Base-by-base conservation (phyloP, 208 protist genomes). In the Wallacemonas sp. region DNA sequence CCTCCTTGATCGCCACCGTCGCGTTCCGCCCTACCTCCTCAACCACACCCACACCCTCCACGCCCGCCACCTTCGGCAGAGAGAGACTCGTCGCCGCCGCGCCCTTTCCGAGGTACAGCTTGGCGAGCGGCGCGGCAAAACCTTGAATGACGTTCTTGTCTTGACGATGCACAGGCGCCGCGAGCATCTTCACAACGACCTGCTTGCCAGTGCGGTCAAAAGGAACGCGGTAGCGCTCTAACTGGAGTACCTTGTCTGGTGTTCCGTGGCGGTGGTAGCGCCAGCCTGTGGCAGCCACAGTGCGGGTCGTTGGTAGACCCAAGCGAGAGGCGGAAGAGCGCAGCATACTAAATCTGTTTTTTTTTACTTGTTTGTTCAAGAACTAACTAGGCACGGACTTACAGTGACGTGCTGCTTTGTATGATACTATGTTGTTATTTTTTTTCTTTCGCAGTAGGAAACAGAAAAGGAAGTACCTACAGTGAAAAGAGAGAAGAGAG, bases 81-180 rank as follows among this genome's bases (percentile, higher is more conserved):
- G 15, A 26, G 12, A 58, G 26, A 31, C 51, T 58, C 0, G 30
- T 58, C 8, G 51, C 9, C 28, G 51, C 51, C 9, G 24, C 26
- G 24, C n/a, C n/a, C 17, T n/a, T 66, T 9, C 27, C 47, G 2
- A 83, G 54, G 76, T 6, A 77, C 14, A 36, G 27, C 38, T 76
- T 64, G 15, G 60, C 68, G 2, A 82, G 26, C 1, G 78, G 79
- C 0, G 77, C 84, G 54, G 91, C 93, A 30, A 86, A 75, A 5
- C 98, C 98, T 49, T 98, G 80, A 58, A 98, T 92, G 28, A 97
- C 73, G 71, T 97, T 98, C 56, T 98, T 90, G 72, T 99, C 98
- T 9, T 98, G 93, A 41, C 94, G 92, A 70, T 99, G 98, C 22
- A 99, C 95, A 24, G 98, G 96, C 3, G 97, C 94, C 2, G 93